Evolutionary conservation across 2,329 filamentous ascomycete genomes (phyloP), one percentile per base, ranked within the genome.

Genomic region (Cladophialophora immunda): DNA sequence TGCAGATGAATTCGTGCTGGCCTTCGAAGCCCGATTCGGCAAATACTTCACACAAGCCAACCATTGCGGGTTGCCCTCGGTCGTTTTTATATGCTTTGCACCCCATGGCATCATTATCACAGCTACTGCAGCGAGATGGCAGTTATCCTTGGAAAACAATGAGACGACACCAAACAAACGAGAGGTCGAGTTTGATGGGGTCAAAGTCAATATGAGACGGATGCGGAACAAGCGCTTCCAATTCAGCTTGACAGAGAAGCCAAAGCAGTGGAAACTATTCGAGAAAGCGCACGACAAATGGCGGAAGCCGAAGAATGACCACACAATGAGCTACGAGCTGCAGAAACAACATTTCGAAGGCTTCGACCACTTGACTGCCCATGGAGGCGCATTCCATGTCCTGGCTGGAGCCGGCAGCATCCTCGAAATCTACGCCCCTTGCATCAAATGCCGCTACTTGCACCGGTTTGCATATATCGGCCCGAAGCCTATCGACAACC

Each of bases 1-100:
- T 8, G 47, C n/a, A 59, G 57, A 59, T 59, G 57, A 59, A 47
- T 47, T 59, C 34, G 4, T 45, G 57, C 32, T 59, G 57, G 57
- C 57, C 2, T 59, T 59, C 57, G 57, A 59, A 59, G 57, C 57
- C 36, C 47, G 22, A 47, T 59, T 59, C 57, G 57, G 57, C 57
- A 47, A 47, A 45, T 15, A 59, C 57, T 59, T 59, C 57, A 59
- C 57, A 59, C 36, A 59, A 47, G 47, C 32, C 25, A 59, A 59
- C 32, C 6, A 1, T 59, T 59, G 57, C 57, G 57, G 57, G 57
- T 47, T 59, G 57, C 57, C 57, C 57, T 27, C 6, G 9, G 57
- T 59, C n/a, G 57, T 59, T 45, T 59, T 59, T 36, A 59, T 59
- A 59, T 59, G 57, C 34, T 59, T 22, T 59, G 13, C 29, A 19